These are phyloP conservation scores for Chlamydomonas reinhardtii DNA, from an alignment of 163 green algal genomes.

Conservation along the genomic window DNA sequence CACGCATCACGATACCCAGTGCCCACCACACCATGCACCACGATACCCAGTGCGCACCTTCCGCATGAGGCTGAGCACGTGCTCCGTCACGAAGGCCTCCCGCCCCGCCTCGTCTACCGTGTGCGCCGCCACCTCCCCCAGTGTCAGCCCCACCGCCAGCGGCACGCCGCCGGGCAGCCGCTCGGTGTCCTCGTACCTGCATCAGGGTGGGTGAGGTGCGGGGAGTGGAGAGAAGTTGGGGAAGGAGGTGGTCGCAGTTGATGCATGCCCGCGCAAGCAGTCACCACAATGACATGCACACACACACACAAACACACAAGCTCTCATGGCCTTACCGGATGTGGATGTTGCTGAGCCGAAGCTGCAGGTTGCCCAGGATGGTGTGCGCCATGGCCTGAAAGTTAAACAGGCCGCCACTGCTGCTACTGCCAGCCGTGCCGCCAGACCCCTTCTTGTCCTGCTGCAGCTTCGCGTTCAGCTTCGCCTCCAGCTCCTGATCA, in stretches of 20 bases:
- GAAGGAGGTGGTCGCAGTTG: not conserved
- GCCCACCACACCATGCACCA: not conserved
- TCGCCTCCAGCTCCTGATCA: not conserved
- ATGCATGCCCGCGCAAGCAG: too few relatives aligned
- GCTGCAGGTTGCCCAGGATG: conserved; percentile 95
- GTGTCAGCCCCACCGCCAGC: conserved; percentile 83
- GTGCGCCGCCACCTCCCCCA: conserved; percentile 78
- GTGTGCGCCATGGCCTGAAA: conserved; percentile 87
- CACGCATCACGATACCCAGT: too few relatives aligned
- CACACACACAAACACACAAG: too few relatives aligned
- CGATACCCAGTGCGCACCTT: conserved; percentile 24
- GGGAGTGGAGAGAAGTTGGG: not conserved
- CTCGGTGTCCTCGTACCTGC: conserved; percentile 76
- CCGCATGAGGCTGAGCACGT: conserved; percentile 57
- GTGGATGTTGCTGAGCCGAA: conserved; percentile 95
- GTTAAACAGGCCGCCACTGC: conserved; percentile 52
- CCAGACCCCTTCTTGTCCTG: not conserved
- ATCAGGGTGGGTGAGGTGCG: not conserved
- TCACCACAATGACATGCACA: too few relatives aligned
- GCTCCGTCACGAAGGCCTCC: conserved; percentile 80
- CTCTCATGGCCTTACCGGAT: conserved; percentile 55
- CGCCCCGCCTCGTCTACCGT: conserved; percentile 84
- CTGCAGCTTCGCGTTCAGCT: not conserved
- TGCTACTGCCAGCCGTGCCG: not conserved
- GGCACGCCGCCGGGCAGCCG: conserved; percentile 58